Base-by-base conservation (phyloP, 2,329 filamentous ascomycete genomes). In the Ophiostoma ulmi region DNA sequence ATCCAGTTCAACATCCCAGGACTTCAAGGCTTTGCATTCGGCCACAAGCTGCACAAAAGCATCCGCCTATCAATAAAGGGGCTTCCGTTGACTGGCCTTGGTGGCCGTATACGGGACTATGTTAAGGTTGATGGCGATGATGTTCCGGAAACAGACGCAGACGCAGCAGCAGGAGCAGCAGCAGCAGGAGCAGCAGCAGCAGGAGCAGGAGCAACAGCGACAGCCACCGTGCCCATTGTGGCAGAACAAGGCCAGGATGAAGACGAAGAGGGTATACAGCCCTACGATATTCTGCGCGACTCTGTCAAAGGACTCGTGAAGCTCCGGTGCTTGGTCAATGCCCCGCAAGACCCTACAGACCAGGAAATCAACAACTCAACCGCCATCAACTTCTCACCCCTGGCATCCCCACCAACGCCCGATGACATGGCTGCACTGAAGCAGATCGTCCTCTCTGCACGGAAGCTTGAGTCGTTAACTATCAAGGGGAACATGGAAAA, bases 1-100 rank as follows among this genome's bases (percentile, higher is more conserved):
- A 63, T 71, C 39, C 39, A 36, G 7, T 71, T 68, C 66, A 69
- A 69, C n/a, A 52, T 67, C 11, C 70, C 55, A 3, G 70, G 70
- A 17, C 26, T 71, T 26, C 72, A 71, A 58, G 72, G 72, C 26
- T 20, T 72, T 4, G 72, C 72, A 1, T 61, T 72, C 5, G 72
- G 72, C 14, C 65, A 65, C n/a, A 41, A 22, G 8, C 31, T 71
- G 10, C 68, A 68, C 13, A 41, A 71, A 4, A 31, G 55, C 11
- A 63, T 71, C n/a, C 26, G 35, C 6, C 22, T 69, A 1, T 67
- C 41, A 26, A 61, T 73, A 10, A 65, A 66, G 20, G 69, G 69
- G 1, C 17, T 69, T 3, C 68, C 72, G 10, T 52, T 72, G 35
- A 70, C 41, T 10, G 70, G 72, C 10, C 61, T 72, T 4, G 70